These are phyloP conservation scores for Floccularia luteovirens DNA, from an alignment of 768 basidiomycete genomes.

Conservation along the genomic window DNA sequence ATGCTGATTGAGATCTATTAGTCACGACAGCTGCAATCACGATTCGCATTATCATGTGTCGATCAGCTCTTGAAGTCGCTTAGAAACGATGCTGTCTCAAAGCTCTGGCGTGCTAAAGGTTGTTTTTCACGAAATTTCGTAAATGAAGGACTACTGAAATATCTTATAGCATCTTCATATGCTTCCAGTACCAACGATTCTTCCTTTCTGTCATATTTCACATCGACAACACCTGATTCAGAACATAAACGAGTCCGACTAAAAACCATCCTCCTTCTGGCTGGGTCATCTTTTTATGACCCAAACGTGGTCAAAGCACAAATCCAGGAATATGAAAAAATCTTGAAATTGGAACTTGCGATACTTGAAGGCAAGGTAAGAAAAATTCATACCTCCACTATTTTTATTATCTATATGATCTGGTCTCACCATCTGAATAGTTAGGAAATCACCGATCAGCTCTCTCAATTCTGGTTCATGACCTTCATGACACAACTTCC, in stretches of 20 bases:
- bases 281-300: constrained; percentile 69
- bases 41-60: constrained; percentile 51
- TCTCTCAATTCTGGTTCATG: constrained; percentile 58
- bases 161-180: constrained; percentile 41
- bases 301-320: constrained; percentile 33
- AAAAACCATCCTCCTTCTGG: constrained; percentile 72
- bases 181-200: constrained; percentile 26
- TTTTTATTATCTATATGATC: constrained; percentile 15
- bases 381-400: not conserved
- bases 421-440: constrained; percentile 10
- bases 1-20: constrained; percentile 15
- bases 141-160: constrained; percentile 2
- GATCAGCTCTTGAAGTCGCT: constrained; percentile 45
- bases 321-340: constrained; percentile 38
- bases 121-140: constrained; percentile 1
- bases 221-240: constrained; percentile 78
- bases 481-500: constrained; percentile 64
- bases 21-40: constrained; percentile 59
- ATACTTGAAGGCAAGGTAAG: constrained; percentile 73
- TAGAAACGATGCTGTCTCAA: constrained; percentile 41
- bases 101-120: constrained; percentile 73
- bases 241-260: constrained; percentile 65
- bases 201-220: constrained; percentile 69
- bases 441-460: constrained; percentile 54
- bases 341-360: constrained; percentile 67